phyloP scores from a whole-genome alignment of 2,329 filamentous ascomycete species.

The Lachnellula hyalina region DNA sequence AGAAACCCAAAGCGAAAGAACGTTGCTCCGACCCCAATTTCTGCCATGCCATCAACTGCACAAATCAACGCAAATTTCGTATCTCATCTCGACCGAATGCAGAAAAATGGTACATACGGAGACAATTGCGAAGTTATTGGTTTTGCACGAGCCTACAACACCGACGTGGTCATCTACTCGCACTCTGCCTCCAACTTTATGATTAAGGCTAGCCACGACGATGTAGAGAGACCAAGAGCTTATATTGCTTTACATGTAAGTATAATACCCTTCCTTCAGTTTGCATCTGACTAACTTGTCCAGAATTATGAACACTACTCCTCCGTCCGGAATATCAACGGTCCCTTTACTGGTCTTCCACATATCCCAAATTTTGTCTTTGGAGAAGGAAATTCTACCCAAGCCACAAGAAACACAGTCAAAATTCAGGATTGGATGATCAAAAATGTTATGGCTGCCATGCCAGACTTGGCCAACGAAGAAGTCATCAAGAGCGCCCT shows the following conservation, averaged over 20 bases:
- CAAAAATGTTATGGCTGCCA: constrained; percentile 44
- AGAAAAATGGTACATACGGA: constrained; percentile 55
- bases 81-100: constrained; percentile 54
- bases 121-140: constrained; percentile 64
- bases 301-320: constrained; percentile 63
- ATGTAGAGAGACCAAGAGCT: constrained; percentile 33
- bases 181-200: constrained; percentile 46
- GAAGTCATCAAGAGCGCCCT: constrained; percentile 47
- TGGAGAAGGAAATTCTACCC: constrained; percentile 32
- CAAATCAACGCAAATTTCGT: constrained; percentile 49
- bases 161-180: constrained; percentile 56
- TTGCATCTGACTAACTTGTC: constrained; percentile 7
- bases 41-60: constrained; percentile 44
- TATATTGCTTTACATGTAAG: constrained; percentile 62
- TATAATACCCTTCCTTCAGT: constrained; percentile 10
- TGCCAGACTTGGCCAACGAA: constrained; percentile 46
- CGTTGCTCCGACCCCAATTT: constrained; percentile 40
- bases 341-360: constrained; percentile 52
- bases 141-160: constrained; percentile 56
- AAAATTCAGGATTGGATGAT: constrained; percentile 49
- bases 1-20: constrained; percentile 42
- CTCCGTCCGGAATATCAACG: constrained; percentile 55
- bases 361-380: constrained; percentile 32
- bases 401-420: constrained; percentile 35
- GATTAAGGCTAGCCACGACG: constrained; percentile 38